Percentiles rank a stretch among this genome's conserved stretches.
Evolutionary conservation across 78 protist species (phyloP).

Genomic region (Emiliania huxleyi): DNA sequence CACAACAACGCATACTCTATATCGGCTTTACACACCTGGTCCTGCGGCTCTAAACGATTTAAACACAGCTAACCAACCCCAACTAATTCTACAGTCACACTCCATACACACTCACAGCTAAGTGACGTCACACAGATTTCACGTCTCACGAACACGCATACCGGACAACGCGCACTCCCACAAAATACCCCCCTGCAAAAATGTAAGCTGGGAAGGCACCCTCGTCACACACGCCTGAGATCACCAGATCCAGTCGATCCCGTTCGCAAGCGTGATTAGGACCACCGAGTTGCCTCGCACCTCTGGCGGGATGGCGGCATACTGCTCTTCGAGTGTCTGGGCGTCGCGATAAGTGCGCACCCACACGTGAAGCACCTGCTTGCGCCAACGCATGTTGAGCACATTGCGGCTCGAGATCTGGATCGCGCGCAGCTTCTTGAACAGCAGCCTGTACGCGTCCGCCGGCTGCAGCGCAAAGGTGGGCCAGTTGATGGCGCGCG

Average conservation of each 20-base stretch:
- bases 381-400: not conserved
- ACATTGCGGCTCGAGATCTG: not conserved
- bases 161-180: too few relatives aligned
- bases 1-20: too few relatives aligned
- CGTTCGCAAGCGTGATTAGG: not conserved
- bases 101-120: too few relatives aligned
- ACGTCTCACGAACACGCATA: too few relatives aligned
- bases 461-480: not conserved
- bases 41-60: too few relatives aligned
- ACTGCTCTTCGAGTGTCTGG: not conserved
- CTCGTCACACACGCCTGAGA: too few relatives aligned
- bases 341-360: not conserved
- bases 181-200: too few relatives aligned
- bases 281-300: conserved; percentile 12
- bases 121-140: too few relatives aligned
- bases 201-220: too few relatives aligned
- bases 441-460: conserved; percentile 39
- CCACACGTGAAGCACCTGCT: conserved; percentile 56
- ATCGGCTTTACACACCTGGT: too few relatives aligned
- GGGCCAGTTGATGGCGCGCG: conserved; percentile 46
- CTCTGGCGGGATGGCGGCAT: not conserved
- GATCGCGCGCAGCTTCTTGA: conserved; percentile 48
- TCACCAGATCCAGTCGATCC: not conserved
- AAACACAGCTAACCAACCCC: too few relatives aligned
- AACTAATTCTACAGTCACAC: too few relatives aligned